Base-by-base conservation (phyloP, 805 yeast genomes). In the Myxozyma monticola region DNA sequence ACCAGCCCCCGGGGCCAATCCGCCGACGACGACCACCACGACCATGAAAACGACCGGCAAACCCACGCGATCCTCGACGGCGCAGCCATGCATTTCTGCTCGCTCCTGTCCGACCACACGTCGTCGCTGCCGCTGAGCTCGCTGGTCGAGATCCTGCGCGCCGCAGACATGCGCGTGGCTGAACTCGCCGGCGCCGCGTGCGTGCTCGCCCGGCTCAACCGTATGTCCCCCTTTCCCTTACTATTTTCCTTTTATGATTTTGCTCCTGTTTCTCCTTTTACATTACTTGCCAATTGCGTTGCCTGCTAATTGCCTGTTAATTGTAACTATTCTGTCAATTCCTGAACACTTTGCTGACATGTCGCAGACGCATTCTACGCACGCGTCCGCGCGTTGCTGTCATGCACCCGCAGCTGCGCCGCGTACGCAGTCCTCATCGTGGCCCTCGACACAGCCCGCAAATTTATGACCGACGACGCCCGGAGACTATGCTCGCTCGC, bases 381-480 rank as follows among this genome's bases (percentile, higher is more conserved):
- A 20, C 24, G 41, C 9, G 22, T 31, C 6, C 15, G 49, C 18
- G 38, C 40, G 20, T n/a, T 20, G 1, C 22, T 37, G 4, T 38
- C 10, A 5, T 38, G 38, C 26, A 30, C 44, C 17, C 43, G 49
- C 10, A 10, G 39, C 35, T 33, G 29, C 15, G 39, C 36, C 3
- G 35, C 26, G 24, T 21, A 26, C 28, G 35, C 38, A 15, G 15
- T 35, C 8, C 38, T 45, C 17, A 28, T 45, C 12, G 30, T 39
- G 2, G 49, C 49, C 17, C 38, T 45, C 3, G 43, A 31, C 25
- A 45, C 38, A 3, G 36, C 49, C 10, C 33, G 34, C 18, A 45
- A 45, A 20, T 45, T 37, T 30, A 20, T 45, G 17, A 30, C 37
- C 38, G 49, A 45, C 25, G 49, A 45, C 31, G 44, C 34, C n/a